phyloP scores from a whole-genome alignment of 2,329 filamentous ascomycete genomes.

The Colletotrichum musicola region DNA sequence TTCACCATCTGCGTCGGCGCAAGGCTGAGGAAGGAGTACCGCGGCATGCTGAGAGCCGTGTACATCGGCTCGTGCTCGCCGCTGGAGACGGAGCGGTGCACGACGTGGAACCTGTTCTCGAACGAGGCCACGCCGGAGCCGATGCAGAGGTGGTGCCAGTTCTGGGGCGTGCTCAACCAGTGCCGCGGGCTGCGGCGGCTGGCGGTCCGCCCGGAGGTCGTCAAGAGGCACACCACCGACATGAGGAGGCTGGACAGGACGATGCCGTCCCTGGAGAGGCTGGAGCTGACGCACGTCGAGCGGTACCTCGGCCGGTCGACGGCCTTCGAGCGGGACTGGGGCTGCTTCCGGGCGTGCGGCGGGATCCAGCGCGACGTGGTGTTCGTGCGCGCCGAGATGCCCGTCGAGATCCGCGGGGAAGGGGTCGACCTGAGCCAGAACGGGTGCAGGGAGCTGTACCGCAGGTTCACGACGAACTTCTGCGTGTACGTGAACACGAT shows the following conservation, averaged over 20 bases:
- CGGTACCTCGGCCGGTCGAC: slow-evolving; percentile 6
- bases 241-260: background rate
- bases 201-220: slow-evolving; percentile 25
- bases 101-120: background rate
- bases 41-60: slow-evolving; percentile 22
- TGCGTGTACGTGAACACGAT: slow-evolving; percentile 23
- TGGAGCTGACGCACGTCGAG: slow-evolving; percentile 27
- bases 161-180: slow-evolving; percentile 33
- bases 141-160: slow-evolving; percentile 31
- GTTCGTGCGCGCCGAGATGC: slow-evolving; percentile 10
- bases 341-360: background rate
- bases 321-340: background rate
- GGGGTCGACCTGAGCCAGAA: background rate
- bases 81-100: background rate
- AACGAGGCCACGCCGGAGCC: background rate
- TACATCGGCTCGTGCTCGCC: background rate
- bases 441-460: slow-evolving; percentile 15
- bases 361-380: slow-evolving; percentile 10
- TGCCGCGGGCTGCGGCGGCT: slow-evolving; percentile 16
- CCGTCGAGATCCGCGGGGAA: background rate
- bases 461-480: slow-evolving; percentile 33
- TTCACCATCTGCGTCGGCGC: slow-evolving; percentile 26
- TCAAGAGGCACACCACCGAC: slow-evolving; percentile 9
- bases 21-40: slow-evolving; percentile 10
- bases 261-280: slow-evolving; percentile 6